Evolutionary conservation across 129 eudicot species (phyloP), one percentile per base, ranked within the genome.

Genomic region (Apium graveolens): DNA sequence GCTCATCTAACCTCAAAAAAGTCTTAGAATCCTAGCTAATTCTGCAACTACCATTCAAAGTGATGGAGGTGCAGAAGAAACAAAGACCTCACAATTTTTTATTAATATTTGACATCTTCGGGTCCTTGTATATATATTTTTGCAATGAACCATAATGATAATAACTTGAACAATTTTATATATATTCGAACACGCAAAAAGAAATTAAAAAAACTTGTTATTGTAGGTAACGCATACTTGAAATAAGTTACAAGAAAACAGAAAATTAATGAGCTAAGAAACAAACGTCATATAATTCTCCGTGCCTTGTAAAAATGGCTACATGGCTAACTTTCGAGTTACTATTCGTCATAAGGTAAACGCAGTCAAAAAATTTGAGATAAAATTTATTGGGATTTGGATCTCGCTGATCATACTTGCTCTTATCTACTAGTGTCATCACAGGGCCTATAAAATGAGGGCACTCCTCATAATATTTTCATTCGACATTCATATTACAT

Each of bases 391-490:
- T 77, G 76, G 81, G 39, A 73, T 60, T 68, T 73, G 78, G 7
- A 34, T n/a, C 32, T 51, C 46, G 16, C 20, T 11, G 41, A 62
- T 27, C 32, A 24, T n/a, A 24, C 11, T 11, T 34, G 2, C 26
- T 60, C 81, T 39, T 78, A 72, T 60, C 48, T 57, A 3, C 12
- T 26, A 60, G 68, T 60, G 32, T 26, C 68, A 60, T 60, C 62
- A 70, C 78, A 79, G 17, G 51, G 48, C 74, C 73, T 90, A 90
- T 90, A 88, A 88, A 90, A 88, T 82, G 42, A 80, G 66, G 60
- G 75, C 73, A 34, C 80, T 79, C 76, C 76, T 74, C 85, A 83
- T 80, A 57, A 72, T 70, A 85, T 78, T 80, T 81, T 78, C 79
- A 60, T 76, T 38, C 39, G 39, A 65, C 79, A 80, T 72, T 69